phyloP scores from a whole-genome alignment of 139 green algal species.

The Coelastrella sp. region DNA sequence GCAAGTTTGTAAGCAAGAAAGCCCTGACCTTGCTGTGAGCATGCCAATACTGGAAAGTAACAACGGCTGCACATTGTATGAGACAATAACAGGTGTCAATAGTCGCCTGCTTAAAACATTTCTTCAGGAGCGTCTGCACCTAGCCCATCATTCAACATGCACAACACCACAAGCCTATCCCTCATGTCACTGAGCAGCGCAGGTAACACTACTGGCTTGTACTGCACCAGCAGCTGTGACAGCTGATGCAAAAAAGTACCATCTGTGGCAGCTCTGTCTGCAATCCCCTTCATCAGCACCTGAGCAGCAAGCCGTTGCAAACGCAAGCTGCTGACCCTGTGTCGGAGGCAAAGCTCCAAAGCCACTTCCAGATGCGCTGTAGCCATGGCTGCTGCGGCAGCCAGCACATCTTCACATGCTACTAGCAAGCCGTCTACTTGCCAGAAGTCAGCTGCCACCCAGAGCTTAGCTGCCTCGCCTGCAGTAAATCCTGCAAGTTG shows the following conservation, averaged over 20 bases:
- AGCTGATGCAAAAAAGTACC: neutral
- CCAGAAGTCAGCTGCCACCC: conserved; percentile 47
- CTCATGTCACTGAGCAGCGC: conserved; percentile 29
- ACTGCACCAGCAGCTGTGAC: neutral
- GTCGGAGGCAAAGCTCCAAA: conserved; percentile 5
- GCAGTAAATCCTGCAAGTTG: neutral
- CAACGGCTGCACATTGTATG: neutral
- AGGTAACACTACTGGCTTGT: neutral
- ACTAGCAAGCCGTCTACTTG: conserved; percentile 45
- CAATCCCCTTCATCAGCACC: conserved; percentile 10
- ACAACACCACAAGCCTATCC: conserved; percentile 37
- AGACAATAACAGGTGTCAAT: neutral
- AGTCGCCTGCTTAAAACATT: neutral
- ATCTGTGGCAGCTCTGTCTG: neutral
- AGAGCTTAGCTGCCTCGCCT: conserved; percentile 22
- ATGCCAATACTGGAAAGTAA: neutral
- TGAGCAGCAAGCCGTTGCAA: conserved; percentile 28
- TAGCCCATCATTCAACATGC: conserved; percentile 38
- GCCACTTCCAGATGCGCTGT: neutral
- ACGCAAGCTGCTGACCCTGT: neutral
- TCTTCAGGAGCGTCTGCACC: conserved; percentile 14
- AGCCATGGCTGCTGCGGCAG: neutral
- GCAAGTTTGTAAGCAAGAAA: no score
- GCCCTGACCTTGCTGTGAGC: no score
- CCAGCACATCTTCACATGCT: conserved; percentile 38